Evolutionary conservation across 192 early-diverging fungal genomes (phyloP), one percentile per base, ranked within the genome.

Genomic region (Helicostylum pulchrum): DNA sequence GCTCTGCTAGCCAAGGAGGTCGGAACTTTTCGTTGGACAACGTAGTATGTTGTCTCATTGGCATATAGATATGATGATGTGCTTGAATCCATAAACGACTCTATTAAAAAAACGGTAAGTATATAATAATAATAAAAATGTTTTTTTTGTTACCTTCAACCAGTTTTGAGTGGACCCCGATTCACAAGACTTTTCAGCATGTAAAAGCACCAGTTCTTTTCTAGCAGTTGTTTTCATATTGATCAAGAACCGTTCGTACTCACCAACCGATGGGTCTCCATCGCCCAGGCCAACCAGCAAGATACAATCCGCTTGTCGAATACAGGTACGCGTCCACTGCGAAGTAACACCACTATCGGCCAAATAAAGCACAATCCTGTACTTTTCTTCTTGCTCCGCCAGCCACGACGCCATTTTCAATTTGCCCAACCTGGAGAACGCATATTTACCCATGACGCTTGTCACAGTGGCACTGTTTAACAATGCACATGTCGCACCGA

Each of bases 201-300:
- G 95, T 39, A 99, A 76, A 12, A 99, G 73, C 15, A 99, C 92
- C 19, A 99, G 77, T 75, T 99, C 97, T 70, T 97, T 99, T 55
- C 96, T 87, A 47, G 96, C 97, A 0, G 97, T 99, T 5, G 95
- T 95, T 78, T 97, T 97, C 80, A 97, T 88, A 49, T 92, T 87
- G 61, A 98, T 79, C 59, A 99, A 79, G 50, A 96, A 75, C 19
- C 91, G 85, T 75, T 99, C 97, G 69, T 87, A 94, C 62, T 97
- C 95, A 47, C 96, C 94, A 14, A 98, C 88, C 0, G 85, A 69
- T 0, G 90, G 89, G 54, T 97, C 92, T 8, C 84, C 91, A 62
- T 97, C 95, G 17, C 93, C 96, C 7, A 96, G 75, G 1, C 92
- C 97, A 10, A 99, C 91, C 12, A 99, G 76, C 26, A 99, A 74